Base-by-base conservation (phyloP, 2,329 filamentous ascomycete genomes). In the Bipolaris oryzae region DNA sequence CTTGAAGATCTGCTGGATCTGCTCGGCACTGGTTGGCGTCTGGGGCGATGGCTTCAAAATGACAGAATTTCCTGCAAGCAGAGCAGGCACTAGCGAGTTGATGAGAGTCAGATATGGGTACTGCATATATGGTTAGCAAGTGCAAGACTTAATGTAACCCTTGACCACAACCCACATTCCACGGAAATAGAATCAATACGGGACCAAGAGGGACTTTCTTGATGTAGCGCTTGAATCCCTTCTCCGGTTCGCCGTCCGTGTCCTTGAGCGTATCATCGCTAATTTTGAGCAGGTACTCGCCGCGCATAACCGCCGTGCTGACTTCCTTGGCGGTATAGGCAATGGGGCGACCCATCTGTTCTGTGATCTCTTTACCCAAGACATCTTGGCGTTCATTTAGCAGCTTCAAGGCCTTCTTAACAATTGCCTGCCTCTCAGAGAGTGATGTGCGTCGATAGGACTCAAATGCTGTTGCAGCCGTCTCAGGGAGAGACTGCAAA, bases 41-140 rank as follows among this genome's bases (percentile, higher is more conserved):
- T 98, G 94, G 9, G 94, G 94, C 5, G 92, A 96, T 20, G 94
- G 94, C 80, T 98, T 98, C 55, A 98, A 80, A 58, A 98, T 95
- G 56, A 98, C 91, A 3, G 89, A 88, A 79, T 97, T 96, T 39
- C 94, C 94, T 28, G 91, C 87, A 37, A 98, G 84, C 37, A 98
- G 83, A n/a, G 94, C 94, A 16, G 94, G 94, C 61, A 98, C 87
- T 56, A 98, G 82, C 11, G 92, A 93, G 81, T 98, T 98, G 73
- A 97, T 86, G 28, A 97, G 86, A 64, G 93, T 96, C 46, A 98
- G 82, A 76, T 97, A 98, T 21, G 94, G 94, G 73, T 98, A 98
- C 92, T 96, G 57, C 37, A 59, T 31, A 10, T 54, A 23, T n/a
- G 11, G 52, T 74, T 49, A 74, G 62, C 50, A 53, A 45, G 47